These are phyloP conservation scores for Cyberlindnera bimundalis DNA, from an alignment of 805 yeast genomes.

Conservation along the genomic window DNA sequence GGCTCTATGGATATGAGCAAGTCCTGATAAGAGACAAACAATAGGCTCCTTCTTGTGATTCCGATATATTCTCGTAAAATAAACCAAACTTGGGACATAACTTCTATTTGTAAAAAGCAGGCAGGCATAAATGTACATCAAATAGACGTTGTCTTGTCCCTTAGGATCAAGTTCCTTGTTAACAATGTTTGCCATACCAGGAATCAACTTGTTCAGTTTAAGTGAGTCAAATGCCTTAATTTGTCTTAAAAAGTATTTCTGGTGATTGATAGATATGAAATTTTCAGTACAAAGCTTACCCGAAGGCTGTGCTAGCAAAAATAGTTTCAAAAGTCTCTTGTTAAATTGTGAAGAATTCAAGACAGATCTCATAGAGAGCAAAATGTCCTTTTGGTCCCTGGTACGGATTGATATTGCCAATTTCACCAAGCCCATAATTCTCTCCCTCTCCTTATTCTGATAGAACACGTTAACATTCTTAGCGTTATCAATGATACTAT, in stretches of 20 bases:
- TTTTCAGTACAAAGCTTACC: slow-evolving; percentile 57
- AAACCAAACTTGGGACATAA: slow-evolving; percentile 77
- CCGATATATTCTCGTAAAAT: slow-evolving; percentile 66
- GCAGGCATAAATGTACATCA: slow-evolving; percentile 76
- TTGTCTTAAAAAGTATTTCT: slow-evolving; percentile 85
- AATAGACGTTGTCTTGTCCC: slow-evolving; percentile 56
- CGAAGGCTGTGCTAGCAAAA: slow-evolving; percentile 61
- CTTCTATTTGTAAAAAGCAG: slow-evolving; percentile 78
- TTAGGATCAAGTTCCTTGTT: slow-evolving; percentile 46
- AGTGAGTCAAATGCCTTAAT: slow-evolving; percentile 83
- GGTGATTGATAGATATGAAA: slow-evolving; percentile 77
- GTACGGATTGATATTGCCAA: slow-evolving; percentile 53
- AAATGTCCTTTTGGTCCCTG: slow-evolving; percentile 51
- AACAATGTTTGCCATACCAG: slow-evolving; percentile 76
- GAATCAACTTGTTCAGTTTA: slow-evolving; percentile 47
- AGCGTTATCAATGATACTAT: slow-evolving; percentile 69
- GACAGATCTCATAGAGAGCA: slow-evolving; percentile 58
- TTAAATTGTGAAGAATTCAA: slow-evolving; percentile 74
- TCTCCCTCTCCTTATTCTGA: slow-evolving; percentile 57
- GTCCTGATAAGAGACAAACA: slow-evolving; percentile 67
- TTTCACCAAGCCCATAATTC: slow-evolving; percentile 59
- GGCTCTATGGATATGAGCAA: slow-evolving; percentile 84
- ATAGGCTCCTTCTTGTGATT: slow-evolving; percentile 74
- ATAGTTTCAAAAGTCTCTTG: slow-evolving; percentile 60
- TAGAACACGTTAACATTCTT: slow-evolving; percentile 74